These are phyloP conservation scores for Rhodosporidiobolus odoratus DNA, from an alignment of 768 basidiomycete genomes.

Conservation along the genomic window DNA sequence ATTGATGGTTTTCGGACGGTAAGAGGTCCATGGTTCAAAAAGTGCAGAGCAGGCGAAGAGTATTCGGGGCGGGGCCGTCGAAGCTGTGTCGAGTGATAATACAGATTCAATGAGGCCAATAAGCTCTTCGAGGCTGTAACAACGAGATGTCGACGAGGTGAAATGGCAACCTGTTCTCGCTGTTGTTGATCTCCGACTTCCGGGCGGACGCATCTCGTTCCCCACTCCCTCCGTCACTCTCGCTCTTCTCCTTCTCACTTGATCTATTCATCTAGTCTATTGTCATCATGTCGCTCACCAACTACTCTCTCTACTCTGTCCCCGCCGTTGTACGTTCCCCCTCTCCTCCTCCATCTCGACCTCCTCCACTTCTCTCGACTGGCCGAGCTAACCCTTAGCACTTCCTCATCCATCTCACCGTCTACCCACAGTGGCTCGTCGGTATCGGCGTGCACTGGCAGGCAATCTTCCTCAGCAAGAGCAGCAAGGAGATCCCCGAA, in stretches of 20 bases:
- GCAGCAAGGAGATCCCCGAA: slow-evolving; percentile 16
- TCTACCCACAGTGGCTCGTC: not conserved
- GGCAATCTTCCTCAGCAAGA: slow-evolving; percentile 6
- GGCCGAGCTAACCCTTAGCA: not conserved
- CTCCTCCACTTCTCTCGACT: not conserved
- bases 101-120: too few species aligned
- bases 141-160: too few species aligned
- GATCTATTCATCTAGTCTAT: not conserved
- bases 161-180: too few species aligned
- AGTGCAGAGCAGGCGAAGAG: not conserved
- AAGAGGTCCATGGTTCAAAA: not conserved
- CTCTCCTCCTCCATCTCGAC: not conserved
- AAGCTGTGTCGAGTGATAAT: too few species aligned
- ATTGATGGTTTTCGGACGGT: slow-evolving; percentile 7
- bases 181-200: too few species aligned
- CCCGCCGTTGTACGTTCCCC: slow-evolving; percentile 16
- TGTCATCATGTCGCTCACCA: not conserved
- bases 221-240: not conserved
- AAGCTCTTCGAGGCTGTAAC: too few species aligned
- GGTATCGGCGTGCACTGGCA: slow-evolving; percentile 8
- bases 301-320: slow-evolving; percentile 32
- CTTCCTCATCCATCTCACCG: not conserved
- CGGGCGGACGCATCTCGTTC: too few species aligned
- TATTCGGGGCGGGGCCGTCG: not conserved
- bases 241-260: not conserved